phyloP scores from a whole-genome alignment of 2,329 filamentous ascomycete genomes.

The Neospermospora avenae region DNA sequence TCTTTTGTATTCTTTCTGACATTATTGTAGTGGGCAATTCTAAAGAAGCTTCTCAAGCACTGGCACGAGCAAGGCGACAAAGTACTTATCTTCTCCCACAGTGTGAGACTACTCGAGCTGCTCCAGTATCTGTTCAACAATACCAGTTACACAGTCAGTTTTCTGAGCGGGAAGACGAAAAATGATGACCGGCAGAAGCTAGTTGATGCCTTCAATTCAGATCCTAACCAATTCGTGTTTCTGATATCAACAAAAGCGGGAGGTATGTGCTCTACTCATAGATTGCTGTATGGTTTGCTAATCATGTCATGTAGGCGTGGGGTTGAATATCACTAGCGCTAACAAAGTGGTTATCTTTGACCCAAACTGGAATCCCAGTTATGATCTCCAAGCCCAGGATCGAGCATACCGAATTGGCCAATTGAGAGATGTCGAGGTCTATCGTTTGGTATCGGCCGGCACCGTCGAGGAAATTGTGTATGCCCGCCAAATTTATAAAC shows the following conservation, averaged over 20 bases:
- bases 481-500: constrained; percentile 96
- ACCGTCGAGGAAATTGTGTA: constrained; percentile 98
- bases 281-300: background rate
- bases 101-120: constrained; percentile 79
- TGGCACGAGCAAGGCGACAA: constrained; percentile 92
- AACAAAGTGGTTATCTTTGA: constrained; percentile 98
- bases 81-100: constrained; percentile 92
- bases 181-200: constrained; percentile 79
- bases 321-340: constrained; percentile 92
- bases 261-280: constrained; percentile 35
- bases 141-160: constrained; percentile 87
- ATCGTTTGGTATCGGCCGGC: constrained; percentile 82
- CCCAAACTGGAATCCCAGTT: constrained; percentile 95
- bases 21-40: constrained; percentile 69
- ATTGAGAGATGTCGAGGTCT: constrained; percentile 88
- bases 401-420: constrained; percentile 95
- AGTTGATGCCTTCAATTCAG: constrained; percentile 89
- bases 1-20: constrained; percentile 2
- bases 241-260: constrained; percentile 92
- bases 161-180: constrained; percentile 79
- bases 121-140: constrained; percentile 81
- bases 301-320: constrained; percentile 52
- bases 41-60: constrained; percentile 81
- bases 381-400: constrained; percentile 94
- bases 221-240: constrained; percentile 87